A percentile compares a stretch with the other conserved stretches of the same genome.
Evolutionary conservation across 768 basidiomycete genomes (phyloP).

Genomic region (Hygrocybe punicea): DNA sequence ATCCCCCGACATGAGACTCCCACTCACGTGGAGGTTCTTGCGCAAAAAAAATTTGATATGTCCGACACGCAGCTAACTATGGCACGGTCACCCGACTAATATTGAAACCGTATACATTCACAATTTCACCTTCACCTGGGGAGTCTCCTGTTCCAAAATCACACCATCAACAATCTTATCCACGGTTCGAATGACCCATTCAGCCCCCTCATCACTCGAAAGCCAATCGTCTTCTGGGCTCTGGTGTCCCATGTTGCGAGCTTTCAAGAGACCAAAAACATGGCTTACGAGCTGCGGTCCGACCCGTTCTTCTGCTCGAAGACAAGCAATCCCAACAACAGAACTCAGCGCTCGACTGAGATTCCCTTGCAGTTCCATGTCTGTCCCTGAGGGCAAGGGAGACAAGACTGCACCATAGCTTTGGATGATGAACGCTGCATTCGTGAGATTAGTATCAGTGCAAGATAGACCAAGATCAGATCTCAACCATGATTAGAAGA

Average conservation of each 20-base stretch:
- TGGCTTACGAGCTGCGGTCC: slow-evolving; percentile 86
- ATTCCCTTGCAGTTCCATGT: slow-evolving; percentile 62
- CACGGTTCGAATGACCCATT: slow-evolving; percentile 83
- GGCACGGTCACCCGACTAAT: slow-evolving; percentile 38
- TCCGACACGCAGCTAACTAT: slow-evolving; percentile 40
- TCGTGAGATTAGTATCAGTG: slow-evolving; percentile 31
- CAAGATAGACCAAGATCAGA: neutral
- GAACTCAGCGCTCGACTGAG: slow-evolving; percentile 82
- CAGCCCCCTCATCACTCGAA: slow-evolving; percentile 78
- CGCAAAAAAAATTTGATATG: slow-evolving; percentile 31
- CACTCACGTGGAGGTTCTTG: slow-evolving; percentile 17
- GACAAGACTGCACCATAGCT: slow-evolving; percentile 76
- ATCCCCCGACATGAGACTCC: neutral
- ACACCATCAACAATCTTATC: slow-evolving; percentile 79
- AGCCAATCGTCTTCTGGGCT: slow-evolving; percentile 77
- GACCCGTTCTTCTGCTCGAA: slow-evolving; percentile 81
- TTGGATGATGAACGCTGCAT: slow-evolving; percentile 80
- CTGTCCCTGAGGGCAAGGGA: slow-evolving; percentile 61
- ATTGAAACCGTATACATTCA: slow-evolving; percentile 30
- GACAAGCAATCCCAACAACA: slow-evolving; percentile 77
- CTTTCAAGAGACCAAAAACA: slow-evolving; percentile 86
- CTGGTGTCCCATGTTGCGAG: slow-evolving; percentile 53
- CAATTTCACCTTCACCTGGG: slow-evolving; percentile 57
- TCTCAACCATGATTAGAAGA: neutral
- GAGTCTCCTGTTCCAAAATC: slow-evolving; percentile 42